phyloP scores from a whole-genome alignment of 805 yeast genomes.

The Kuraishia hungarica region DNA sequence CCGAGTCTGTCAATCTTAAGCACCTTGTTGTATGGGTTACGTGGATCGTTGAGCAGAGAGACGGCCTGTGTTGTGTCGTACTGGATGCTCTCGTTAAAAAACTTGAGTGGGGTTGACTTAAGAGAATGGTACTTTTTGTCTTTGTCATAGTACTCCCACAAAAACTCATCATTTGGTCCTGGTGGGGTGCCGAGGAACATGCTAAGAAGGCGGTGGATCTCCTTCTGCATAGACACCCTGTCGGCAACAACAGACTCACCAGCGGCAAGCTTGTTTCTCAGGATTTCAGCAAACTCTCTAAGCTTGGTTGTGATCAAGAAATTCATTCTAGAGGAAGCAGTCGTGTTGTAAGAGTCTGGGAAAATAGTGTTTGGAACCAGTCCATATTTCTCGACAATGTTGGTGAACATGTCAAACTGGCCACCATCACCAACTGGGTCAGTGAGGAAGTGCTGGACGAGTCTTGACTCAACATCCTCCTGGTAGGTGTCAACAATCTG shows the following conservation, averaged over 20 bases:
- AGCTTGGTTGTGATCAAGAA: conserved; percentile 57
- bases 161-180: conserved; percentile 53
- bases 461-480: conserved; percentile 60
- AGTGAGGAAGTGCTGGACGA: conserved; percentile 54
- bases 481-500: conserved; percentile 63
- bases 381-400: conserved; percentile 74
- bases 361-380: conserved; percentile 64
- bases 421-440: conserved; percentile 82
- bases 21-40: conserved; percentile 57
- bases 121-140: conserved; percentile 41
- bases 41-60: conserved; percentile 75
- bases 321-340: conserved; percentile 46
- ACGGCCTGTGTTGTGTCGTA: conserved; percentile 44
- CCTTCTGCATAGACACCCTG: conserved; percentile 38
- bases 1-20: conserved; percentile 69
- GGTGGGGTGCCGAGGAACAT: conserved; percentile 77
- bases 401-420: conserved; percentile 77
- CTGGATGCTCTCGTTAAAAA: conserved; percentile 46
- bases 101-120: conserved; percentile 56
- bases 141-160: conserved; percentile 72
- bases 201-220: conserved; percentile 56
- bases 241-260: conserved; percentile 29
- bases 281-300: conserved; percentile 67
- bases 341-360: conserved; percentile 58
- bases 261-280: conserved; percentile 39